Base-by-base conservation (phyloP, 2,329 filamentous ascomycete genomes). In the Albifimbria verrucaria region DNA sequence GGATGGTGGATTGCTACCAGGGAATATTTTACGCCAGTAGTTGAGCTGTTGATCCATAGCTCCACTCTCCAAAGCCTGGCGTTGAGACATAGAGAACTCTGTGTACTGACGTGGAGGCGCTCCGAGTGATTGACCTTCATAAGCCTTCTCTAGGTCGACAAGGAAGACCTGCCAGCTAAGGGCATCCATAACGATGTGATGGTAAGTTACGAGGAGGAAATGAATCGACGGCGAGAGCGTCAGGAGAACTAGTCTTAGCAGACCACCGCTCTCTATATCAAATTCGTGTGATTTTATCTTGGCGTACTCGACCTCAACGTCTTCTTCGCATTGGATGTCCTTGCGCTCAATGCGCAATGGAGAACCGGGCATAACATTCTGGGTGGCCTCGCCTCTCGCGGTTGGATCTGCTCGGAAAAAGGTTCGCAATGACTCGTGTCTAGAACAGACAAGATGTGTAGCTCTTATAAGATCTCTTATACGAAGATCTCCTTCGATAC, bases 151-250 rank as follows among this genome's bases (percentile, higher is more conserved):
- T 3, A 81, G 52, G 36, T 82, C 77, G 0, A 55, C 25, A 12
- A 78, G 52, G 20, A 82, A 64, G 2, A 80, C 56, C 11, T 74
- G 57, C 3, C 70, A 70, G 44, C 76, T 76, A 36, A 72, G 55
- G 1, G 74, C 77, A 55, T 83, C 80, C 68, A 82, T 71, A 28
- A 69, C 62, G 39, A 82, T 80, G 57, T 81, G 78, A 53, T 81
- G 78, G 45, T 68, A 70, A 1, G 64, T 64, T 5, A 82, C 46
- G 0, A 83, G 39, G 3, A 81, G 53, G 56, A 65, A 72, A 53
- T 77, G 72, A 1, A 50, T 0, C 9, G 61, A 59, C 0, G 64
- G 53, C 0, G 68, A 66, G 4, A 67, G 55, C 1, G 68, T 54
- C 6, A 77, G 57, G 4, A 76, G 59, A 7, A 60, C 32, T 1